Evolutionary conservation across 441 rosid genomes (phyloP).

Genomic region (Populus hybrid): DNA sequence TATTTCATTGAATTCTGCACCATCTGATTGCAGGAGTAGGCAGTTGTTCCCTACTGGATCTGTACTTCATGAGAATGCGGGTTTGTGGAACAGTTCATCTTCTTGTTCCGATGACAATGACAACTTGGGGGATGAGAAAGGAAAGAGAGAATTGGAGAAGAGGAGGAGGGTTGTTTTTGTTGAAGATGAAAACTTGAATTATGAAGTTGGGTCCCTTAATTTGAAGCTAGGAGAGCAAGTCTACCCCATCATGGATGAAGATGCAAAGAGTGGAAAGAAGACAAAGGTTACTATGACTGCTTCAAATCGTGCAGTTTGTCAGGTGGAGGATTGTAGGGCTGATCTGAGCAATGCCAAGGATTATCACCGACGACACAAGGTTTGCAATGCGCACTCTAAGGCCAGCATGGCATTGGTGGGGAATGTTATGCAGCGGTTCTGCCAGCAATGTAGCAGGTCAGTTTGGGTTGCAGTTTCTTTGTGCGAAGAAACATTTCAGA

Average conservation of each 20-base stretch:
- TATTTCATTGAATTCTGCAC: constrained; percentile 45
- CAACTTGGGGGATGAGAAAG: constrained; percentile 29
- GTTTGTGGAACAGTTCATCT: constrained; percentile 51
- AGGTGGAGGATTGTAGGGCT: constrained; percentile 80
- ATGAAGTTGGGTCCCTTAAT: constrained; percentile 40
- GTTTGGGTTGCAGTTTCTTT: constrained; percentile 11
- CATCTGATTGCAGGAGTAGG: constrained; percentile 36
- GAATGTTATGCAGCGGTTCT: constrained; percentile 77
- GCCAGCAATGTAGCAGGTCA: constrained; percentile 98
- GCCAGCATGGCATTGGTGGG: constrained; percentile 74
- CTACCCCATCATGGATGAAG: constrained; percentile 41
- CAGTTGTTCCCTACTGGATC: constrained; percentile 51
- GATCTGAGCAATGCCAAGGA: constrained; percentile 84
- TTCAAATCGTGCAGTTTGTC: constrained; percentile 62
- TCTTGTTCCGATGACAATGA: constrained; percentile 54
- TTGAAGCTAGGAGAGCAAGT: constrained; percentile 62
- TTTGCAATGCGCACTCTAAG: constrained; percentile 85
- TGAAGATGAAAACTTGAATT: constrained; percentile 31
- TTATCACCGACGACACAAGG: constrained; percentile 91
- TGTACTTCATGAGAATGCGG: constrained; percentile 28
- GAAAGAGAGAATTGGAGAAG: constrained; percentile 59
- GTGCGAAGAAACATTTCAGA: constrained; percentile 2
- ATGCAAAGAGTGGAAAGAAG: constrained; percentile 49
- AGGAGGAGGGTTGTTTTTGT: constrained; percentile 54
- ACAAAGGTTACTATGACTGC: constrained; percentile 47